phyloP scores from a whole-genome alignment of 2,329 filamentous ascomycete species.

The Diatrype stigma region DNA sequence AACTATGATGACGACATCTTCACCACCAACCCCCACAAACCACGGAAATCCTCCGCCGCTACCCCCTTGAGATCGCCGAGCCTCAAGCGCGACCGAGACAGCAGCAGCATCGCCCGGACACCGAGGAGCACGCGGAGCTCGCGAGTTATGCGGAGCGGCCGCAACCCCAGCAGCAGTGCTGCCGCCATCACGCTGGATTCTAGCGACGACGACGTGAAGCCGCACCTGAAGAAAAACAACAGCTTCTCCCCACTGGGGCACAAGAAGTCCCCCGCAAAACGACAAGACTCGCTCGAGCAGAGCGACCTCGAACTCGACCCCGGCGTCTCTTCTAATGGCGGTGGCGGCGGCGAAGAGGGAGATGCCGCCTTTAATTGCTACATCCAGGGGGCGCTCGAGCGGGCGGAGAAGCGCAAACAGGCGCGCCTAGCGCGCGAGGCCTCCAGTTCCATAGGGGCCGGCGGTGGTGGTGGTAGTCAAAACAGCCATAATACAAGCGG shows the following conservation, averaged over 20 bases:
- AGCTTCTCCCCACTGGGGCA: not conserved
- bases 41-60: slow-evolving; percentile 10
- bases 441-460: too few species aligned
- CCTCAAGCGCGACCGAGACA: slow-evolving; percentile 6
- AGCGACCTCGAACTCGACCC: slow-evolving; percentile 9
- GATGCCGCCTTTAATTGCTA: slow-evolving; percentile 42
- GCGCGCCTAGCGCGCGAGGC: slow-evolving; percentile 18
- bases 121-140: slow-evolving; percentile 2
- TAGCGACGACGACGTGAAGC: slow-evolving; percentile 18
- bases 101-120: not conserved
- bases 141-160: not conserved
- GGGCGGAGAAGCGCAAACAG: slow-evolving; percentile 22
- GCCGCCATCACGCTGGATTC: slow-evolving; percentile 21
- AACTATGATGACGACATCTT: slow-evolving; percentile 10
- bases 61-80: slow-evolving; percentile 9
- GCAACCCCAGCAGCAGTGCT: slow-evolving; percentile 1
- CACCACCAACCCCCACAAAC: slow-evolving; percentile 11
- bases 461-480: too few species aligned
- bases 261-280: not conserved
- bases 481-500: too few species aligned
- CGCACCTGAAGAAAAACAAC: too few species aligned
- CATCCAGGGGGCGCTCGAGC: slow-evolving; percentile 37
- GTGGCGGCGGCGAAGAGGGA: slow-evolving; percentile 26
- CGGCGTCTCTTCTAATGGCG: too few species aligned
- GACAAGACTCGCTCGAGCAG: not conserved